Conservation (phyloP, 2,329 filamentous ascomycete genomes). For the Didymella arachidicola region DNA sequence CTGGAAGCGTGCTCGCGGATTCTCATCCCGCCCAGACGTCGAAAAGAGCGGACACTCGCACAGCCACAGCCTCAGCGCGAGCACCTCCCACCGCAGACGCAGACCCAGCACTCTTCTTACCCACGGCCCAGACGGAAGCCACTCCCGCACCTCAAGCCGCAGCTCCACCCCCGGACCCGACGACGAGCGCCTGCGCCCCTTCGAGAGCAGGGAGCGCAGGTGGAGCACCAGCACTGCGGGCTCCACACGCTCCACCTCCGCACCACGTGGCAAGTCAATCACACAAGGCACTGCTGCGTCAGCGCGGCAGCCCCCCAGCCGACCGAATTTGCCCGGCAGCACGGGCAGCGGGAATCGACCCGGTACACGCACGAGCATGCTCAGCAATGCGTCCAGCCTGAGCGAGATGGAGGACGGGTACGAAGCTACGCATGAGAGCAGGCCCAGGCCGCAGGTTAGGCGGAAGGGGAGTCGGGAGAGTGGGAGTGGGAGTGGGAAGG, state of each 20-base stretch:
- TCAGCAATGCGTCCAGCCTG: slow-evolving; percentile 42
- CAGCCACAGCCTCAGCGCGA: slow-evolving; percentile 14
- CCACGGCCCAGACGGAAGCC: slow-evolving; percentile 33
- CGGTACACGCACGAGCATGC: slow-evolving; percentile 44
- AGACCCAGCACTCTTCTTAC: slow-evolving; percentile 40
- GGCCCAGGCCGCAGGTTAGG: slow-evolving; percentile 1
- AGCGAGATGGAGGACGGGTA: slow-evolving; percentile 28
- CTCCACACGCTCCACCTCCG: slow-evolving; percentile 34
- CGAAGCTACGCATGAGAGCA: slow-evolving; percentile 14
- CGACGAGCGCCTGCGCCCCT: slow-evolving; percentile 28
- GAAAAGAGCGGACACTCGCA: slow-evolving; percentile 37
- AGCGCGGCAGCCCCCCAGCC: slow-evolving; percentile 33
- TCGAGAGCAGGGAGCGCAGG: slow-evolving; percentile 36
- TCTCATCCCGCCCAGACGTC: slow-evolving; percentile 39
- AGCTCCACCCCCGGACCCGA: slow-evolving; percentile 46
- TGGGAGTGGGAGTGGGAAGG: slow-evolving; percentile 16
- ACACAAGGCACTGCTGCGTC: slow-evolving; percentile 38
- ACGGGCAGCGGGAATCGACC: slow-evolving; percentile 40
- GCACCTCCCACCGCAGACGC: slow-evolving; percentile 33
- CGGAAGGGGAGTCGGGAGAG: slow-evolving; percentile 15
- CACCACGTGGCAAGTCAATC: slow-evolving; percentile 26
- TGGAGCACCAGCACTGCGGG: slow-evolving; percentile 48
- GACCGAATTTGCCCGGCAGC: slow-evolving; percentile 28
- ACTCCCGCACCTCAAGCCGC: slow-evolving; percentile 46
- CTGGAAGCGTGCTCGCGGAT: slow-evolving; percentile 51